Conservation (phyloP, 2,329 filamentous ascomycete species). For the Knufia fluminis region DNA sequence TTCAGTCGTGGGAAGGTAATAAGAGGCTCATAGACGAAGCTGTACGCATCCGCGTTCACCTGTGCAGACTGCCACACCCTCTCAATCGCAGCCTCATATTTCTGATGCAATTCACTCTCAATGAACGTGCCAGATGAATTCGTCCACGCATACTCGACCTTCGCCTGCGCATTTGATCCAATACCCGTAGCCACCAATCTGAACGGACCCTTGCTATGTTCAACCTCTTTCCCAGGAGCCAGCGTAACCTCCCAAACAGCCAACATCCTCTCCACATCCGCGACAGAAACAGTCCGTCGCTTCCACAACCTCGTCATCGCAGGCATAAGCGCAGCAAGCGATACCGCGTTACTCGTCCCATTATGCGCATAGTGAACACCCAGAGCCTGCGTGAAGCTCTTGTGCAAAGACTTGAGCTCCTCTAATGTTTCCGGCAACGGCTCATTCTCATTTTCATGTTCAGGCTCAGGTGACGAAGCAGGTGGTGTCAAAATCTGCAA, state of each 20-base stretch:
- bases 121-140: constrained; percentile 26
- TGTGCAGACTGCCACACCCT: constrained; percentile 32
- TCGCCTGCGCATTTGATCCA: constrained; percentile 23
- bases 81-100: constrained; percentile 42
- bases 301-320: constrained; percentile 62
- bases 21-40: constrained; percentile 25
- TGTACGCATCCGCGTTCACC: constrained; percentile 27
- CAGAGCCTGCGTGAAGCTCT: constrained; percentile 58
- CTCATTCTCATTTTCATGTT: constrained; percentile 1
- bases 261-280: constrained; percentile 58
- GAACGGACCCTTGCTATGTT: constrained; percentile 26
- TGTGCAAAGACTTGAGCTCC: constrained; percentile 41
- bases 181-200: constrained; percentile 34
- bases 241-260: constrained; percentile 46
- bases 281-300: constrained; percentile 55
- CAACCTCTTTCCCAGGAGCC: constrained; percentile 5
- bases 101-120: constrained; percentile 40
- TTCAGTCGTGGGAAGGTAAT: constrained; percentile 30
- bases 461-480: constrained; percentile 7
- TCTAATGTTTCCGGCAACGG: constrained; percentile 13
- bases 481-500: constrained; percentile 13
- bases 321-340: constrained; percentile 52
- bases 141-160: constrained; percentile 16
- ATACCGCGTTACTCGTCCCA: constrained; percentile 52
- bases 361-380: constrained; percentile 62